phyloP scores from a whole-genome alignment of 768 basidiomycete species.

The Infundibulicybe gibba region DNA sequence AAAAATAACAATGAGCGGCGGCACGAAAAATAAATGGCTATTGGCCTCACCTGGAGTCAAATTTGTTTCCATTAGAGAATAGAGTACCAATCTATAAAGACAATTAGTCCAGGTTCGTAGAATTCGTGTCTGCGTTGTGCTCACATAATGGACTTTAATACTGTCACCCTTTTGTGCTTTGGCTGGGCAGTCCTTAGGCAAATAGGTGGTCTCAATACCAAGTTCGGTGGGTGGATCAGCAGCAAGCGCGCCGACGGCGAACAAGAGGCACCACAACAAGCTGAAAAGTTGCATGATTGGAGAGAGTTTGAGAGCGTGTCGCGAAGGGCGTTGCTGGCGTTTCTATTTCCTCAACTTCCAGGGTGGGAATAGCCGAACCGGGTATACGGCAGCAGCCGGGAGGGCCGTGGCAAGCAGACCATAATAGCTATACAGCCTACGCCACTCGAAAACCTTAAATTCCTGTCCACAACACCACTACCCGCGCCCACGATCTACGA shows the following conservation, averaged over 20 bases:
- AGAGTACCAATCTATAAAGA: slow-evolving; percentile 71
- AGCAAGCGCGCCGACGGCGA: slow-evolving; percentile 45
- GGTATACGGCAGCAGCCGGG: not conserved
- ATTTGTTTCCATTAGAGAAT: slow-evolving; percentile 72
- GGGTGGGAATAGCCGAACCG: not conserved
- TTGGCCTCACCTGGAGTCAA: slow-evolving; percentile 75
- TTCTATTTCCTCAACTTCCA: not conserved
- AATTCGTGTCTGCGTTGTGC: slow-evolving; percentile 5
- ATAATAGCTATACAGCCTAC: slow-evolving; percentile 30
- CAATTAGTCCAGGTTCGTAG: not conserved
- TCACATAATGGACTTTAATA: slow-evolving; percentile 77
- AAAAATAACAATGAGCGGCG: not conserved
- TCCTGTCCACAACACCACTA: slow-evolving; percentile 19
- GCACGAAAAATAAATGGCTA: not conserved
- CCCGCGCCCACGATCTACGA: slow-evolving; percentile 34
- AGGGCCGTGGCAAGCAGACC: slow-evolving; percentile 2
- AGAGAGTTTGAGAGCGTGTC: slow-evolving; percentile 4
- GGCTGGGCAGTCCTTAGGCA: slow-evolving; percentile 51
- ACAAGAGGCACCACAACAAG: slow-evolving; percentile 41
- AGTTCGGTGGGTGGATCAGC: slow-evolving; percentile 48
- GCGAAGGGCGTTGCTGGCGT: no score
- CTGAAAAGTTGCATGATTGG: slow-evolving; percentile 49
- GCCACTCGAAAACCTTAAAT: slow-evolving; percentile 29
- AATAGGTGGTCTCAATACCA: slow-evolving; percentile 55
- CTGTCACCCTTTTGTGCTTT: slow-evolving; percentile 60